Evolutionary conservation across 805 yeast genomes (phyloP).

Genomic region (Ogataea salicorniae): DNA sequence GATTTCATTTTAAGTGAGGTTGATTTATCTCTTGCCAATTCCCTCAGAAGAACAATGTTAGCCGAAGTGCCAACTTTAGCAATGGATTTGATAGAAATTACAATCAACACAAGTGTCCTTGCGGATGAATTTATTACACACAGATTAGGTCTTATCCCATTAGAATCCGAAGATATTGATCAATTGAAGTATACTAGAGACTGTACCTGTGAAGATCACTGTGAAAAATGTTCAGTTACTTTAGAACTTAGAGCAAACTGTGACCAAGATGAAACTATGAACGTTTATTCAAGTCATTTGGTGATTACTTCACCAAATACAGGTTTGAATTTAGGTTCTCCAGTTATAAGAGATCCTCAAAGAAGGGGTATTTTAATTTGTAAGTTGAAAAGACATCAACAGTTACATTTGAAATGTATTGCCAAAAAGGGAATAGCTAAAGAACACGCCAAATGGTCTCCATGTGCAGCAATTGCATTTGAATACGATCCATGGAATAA

Average conservation of each 20-base stretch:
- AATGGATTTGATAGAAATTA: conserved; percentile 92
- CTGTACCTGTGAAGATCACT: conserved; percentile 96
- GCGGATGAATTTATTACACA: conserved; percentile 97
- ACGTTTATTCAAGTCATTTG: conserved; percentile 83
- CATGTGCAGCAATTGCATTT: conserved; percentile 91
- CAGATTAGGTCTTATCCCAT: conserved; percentile 87
- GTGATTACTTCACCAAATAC: conserved; percentile 33
- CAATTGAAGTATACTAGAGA: conserved; percentile 84
- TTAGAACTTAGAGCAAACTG: conserved; percentile 80
- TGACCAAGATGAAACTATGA: conserved; percentile 81
- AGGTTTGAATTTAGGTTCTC: conserved; percentile 58
- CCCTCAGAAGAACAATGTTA: conserved; percentile 84
- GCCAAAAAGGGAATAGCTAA: conserved; percentile 97
- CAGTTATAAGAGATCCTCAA: conserved; percentile 74
- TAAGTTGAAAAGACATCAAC: conserved; percentile 89
- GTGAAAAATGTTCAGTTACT: conserved; percentile 91
- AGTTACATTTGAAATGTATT: conserved; percentile 79
- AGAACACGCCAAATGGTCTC: conserved; percentile 99
- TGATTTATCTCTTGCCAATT: conserved; percentile 87
- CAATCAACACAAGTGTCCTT: conserved; percentile 84
- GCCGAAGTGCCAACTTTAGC: conserved; percentile 97
- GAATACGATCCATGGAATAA: conserved; percentile 99
- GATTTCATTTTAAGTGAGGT: conserved; percentile 85
- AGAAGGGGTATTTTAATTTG: conserved; percentile 86
- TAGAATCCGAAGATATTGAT: conserved; percentile 79